phyloP scores from a whole-genome alignment of 108 stramenopile genomes.

The Aurantiochytrium sp. region DNA sequence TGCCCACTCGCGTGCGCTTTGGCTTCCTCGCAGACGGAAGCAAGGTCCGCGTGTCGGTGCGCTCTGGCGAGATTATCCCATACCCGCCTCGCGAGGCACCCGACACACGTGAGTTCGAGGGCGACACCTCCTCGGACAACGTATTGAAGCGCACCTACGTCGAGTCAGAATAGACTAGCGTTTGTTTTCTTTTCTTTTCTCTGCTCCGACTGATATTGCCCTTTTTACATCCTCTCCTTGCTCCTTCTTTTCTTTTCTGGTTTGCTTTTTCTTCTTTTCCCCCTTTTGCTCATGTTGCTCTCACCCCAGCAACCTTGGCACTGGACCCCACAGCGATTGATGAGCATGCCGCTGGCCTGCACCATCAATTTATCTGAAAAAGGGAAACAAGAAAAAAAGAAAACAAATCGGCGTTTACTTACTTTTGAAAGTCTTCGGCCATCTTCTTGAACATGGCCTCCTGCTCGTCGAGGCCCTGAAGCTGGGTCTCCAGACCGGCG shows the following conservation, averaged over 20 bases:
- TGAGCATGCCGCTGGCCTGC: too few species aligned
- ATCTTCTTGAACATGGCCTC: background rate
- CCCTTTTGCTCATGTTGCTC: too few species aligned
- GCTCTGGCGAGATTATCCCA: background rate
- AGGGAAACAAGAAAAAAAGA: too few species aligned
- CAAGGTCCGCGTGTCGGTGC: background rate
- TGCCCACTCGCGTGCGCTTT: background rate
- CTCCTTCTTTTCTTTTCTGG: too few species aligned
- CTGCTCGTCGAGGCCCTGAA: background rate
- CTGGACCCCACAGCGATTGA: too few species aligned
- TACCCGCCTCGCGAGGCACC: background rate
- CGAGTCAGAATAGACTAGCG: background rate
- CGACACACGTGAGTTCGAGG: background rate
- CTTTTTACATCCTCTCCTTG: too few species aligned
- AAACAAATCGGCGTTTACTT: background rate
- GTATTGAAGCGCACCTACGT: background rate
- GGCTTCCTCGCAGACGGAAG: background rate
- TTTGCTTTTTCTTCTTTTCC: background rate
- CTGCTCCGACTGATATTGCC: too few species aligned
- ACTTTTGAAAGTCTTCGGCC: background rate
- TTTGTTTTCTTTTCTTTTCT: background rate
- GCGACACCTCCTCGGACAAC: background rate
- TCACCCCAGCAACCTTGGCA: too few species aligned
- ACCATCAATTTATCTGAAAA: too few species aligned
- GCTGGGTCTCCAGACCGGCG: background rate